Percentiles rank a stretch among this genome's conserved stretches.
Evolutionary conservation across 805 yeast genomes (phyloP).

Genomic region (Cyberlindnera amylophila): DNA sequence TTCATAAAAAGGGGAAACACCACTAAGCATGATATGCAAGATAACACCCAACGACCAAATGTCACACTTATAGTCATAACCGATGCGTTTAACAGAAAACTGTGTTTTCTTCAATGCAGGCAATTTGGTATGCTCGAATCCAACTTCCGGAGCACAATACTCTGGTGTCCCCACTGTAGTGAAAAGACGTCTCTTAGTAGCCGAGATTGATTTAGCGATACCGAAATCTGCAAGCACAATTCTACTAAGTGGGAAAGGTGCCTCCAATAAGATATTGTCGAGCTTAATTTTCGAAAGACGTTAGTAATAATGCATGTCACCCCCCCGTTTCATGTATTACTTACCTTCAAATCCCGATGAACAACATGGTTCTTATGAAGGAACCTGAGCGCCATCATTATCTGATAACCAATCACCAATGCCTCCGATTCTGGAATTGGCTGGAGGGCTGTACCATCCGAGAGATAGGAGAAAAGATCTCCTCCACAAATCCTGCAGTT

Average conservation of each 20-base stretch:
- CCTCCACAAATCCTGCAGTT: slow-evolving; percentile 44
- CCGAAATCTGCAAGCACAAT: slow-evolving; percentile 71
- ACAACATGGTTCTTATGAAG: slow-evolving; percentile 66
- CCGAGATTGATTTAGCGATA: slow-evolving; percentile 36
- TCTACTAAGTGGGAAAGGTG: slow-evolving; percentile 49
- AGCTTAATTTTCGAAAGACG: slow-evolving; percentile 26
- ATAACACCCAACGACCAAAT: slow-evolving; percentile 69
- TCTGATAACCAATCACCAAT: slow-evolving; percentile 50
- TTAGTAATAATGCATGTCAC: background rate
- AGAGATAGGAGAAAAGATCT: slow-evolving; percentile 53
- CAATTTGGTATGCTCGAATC: slow-evolving; percentile 35
- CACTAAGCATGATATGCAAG: slow-evolving; percentile 54
- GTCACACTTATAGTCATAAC: slow-evolving; percentile 58
- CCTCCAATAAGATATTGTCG: slow-evolving; percentile 57
- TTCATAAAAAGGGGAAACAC: slow-evolving; percentile 60
- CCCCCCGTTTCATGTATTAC: background rate
- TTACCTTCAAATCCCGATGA: slow-evolving; percentile 77
- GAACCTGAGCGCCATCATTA: slow-evolving; percentile 54
- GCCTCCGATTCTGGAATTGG: slow-evolving; percentile 53
- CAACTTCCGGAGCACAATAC: slow-evolving; percentile 70
- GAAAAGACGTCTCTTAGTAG: slow-evolving; percentile 37
- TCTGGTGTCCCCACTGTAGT: slow-evolving; percentile 64
- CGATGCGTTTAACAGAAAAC: too few species aligned
- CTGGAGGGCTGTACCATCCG: slow-evolving; percentile 35
- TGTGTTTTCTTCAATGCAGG: slow-evolving; percentile 19